A percentile compares a stretch with the other conserved stretches of the same genome.
phyloP scores from a whole-genome alignment of 1,284 basidiomycete genomes.

The Somion occarium region DNA sequence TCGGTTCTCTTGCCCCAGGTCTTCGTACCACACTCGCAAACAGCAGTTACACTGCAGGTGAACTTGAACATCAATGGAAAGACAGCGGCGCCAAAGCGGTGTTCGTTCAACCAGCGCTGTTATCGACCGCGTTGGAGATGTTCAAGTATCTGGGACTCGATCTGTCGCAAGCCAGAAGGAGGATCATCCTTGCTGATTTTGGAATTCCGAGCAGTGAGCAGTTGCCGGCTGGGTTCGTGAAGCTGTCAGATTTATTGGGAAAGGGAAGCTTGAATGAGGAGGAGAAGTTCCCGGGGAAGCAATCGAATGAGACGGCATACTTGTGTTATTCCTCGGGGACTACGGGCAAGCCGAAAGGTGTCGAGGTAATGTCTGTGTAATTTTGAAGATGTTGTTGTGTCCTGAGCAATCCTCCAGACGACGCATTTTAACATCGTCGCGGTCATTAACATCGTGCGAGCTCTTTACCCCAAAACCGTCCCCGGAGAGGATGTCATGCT shows the following conservation, averaged over 20 bases:
- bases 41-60: slow-evolving; percentile 29
- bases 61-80: slow-evolving; percentile 28
- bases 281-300: slow-evolving; percentile 15
- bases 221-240: slow-evolving; percentile 5
- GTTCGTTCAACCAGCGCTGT: slow-evolving; percentile 37
- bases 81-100: slow-evolving; percentile 38
- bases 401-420: slow-evolving; percentile 28
- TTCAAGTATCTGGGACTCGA: slow-evolving; percentile 24
- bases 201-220: slow-evolving; percentile 1
- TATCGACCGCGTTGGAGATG: slow-evolving; percentile 30
- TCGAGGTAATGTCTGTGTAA: too few relatives aligned
- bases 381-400: slow-evolving; percentile 5
- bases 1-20: slow-evolving; percentile 32
- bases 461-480: slow-evolving; percentile 19
- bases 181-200: slow-evolving; percentile 26
- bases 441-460: slow-evolving; percentile 22
- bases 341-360: slow-evolving; percentile 37
- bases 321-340: slow-evolving; percentile 51
- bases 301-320: slow-evolving; percentile 31
- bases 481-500: slow-evolving; percentile 32
- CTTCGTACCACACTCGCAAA: slow-evolving; percentile 32
- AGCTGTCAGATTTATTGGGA: slow-evolving; percentile 11
- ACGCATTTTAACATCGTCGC: slow-evolving; percentile 41
- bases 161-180: slow-evolving; percentile 21
- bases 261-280: slow-evolving; percentile 13